Evolutionary conservation across 495 filamentous ascomycete genomes (phyloP).

Genomic region (Parmelia sp.): DNA sequence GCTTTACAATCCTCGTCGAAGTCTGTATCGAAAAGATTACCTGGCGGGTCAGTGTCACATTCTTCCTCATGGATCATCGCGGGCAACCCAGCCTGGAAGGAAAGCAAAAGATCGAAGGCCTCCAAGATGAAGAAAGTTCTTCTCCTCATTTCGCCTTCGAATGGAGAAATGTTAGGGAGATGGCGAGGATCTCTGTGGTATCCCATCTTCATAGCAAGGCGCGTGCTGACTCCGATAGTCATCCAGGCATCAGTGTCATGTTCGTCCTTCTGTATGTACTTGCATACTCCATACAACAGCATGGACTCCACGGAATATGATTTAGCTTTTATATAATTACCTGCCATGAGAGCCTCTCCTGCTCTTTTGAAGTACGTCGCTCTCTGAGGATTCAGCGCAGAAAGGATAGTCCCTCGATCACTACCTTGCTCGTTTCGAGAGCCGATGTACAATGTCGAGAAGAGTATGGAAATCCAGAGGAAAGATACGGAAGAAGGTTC

Average conservation of each 20-base stretch:
- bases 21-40: conserved; percentile 46
- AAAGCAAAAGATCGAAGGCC: conserved; percentile 32
- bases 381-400: conserved; percentile 15
- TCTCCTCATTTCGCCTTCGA: conserved; percentile 36
- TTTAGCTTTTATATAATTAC: conserved; percentile 41
- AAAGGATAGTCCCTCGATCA: conserved; percentile 27
- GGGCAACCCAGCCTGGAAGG: conserved; percentile 50
- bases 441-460: conserved; percentile 36
- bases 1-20: conserved; percentile 38
- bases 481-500: conserved; percentile 38
- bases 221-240: conserved; percentile 40
- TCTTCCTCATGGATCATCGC: conserved; percentile 43
- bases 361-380: conserved; percentile 6
- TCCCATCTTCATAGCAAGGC: conserved; percentile 50
- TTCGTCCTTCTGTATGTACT: conserved; percentile 40
- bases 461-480: conserved; percentile 46
- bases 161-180: conserved; percentile 23
- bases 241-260: conserved; percentile 44
- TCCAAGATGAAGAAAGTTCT: conserved; percentile 33
- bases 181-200: conserved; percentile 45
- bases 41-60: conserved; percentile 41
- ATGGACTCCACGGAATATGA: conserved; percentile 44
- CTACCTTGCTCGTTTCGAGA: neutral
- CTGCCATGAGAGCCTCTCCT: conserved; percentile 36
- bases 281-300: conserved; percentile 41